These are phyloP conservation scores for Xylaria scruposa DNA, from an alignment of 495 filamentous ascomycete genomes.

Conservation along the genomic window DNA sequence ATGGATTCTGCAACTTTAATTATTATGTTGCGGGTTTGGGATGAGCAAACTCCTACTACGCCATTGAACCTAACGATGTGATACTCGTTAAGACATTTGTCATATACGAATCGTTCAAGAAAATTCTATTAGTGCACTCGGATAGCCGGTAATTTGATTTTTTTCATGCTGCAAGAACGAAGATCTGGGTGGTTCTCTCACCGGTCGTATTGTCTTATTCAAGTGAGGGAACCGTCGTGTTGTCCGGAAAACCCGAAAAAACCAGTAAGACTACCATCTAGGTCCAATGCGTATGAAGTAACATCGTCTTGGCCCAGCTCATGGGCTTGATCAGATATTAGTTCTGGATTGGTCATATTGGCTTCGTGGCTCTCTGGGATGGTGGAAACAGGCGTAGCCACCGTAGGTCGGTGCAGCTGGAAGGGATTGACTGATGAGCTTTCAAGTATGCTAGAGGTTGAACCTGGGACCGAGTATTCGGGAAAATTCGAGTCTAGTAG, in stretches of 20 bases:
- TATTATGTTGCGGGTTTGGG: constrained; percentile 17
- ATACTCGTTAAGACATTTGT: neutral
- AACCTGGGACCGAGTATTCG: neutral
- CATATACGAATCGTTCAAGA: neutral
- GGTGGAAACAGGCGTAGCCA: neutral
- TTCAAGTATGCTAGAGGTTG: neutral
- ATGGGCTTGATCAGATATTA: neutral
- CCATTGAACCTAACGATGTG: neutral
- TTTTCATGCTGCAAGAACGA: too few relatives aligned
- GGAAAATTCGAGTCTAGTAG: neutral
- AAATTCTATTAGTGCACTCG: neutral
- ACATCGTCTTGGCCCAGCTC: neutral
- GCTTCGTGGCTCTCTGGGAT: neutral
- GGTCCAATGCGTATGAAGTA: neutral
- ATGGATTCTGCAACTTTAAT: constrained; percentile 25
- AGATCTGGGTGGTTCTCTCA: neutral
- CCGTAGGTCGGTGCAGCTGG: neutral
- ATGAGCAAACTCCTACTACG: neutral
- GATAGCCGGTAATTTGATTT: neutral
- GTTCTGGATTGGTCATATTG: neutral
- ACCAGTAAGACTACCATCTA: neutral
- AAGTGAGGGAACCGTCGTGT: neutral
- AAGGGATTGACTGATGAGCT: neutral
- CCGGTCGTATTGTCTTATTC: neutral
- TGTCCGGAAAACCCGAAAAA: neutral